These are phyloP conservation scores for Amanita subjunquillea DNA, from an alignment of 768 basidiomycete species.

Conservation along the genomic window DNA sequence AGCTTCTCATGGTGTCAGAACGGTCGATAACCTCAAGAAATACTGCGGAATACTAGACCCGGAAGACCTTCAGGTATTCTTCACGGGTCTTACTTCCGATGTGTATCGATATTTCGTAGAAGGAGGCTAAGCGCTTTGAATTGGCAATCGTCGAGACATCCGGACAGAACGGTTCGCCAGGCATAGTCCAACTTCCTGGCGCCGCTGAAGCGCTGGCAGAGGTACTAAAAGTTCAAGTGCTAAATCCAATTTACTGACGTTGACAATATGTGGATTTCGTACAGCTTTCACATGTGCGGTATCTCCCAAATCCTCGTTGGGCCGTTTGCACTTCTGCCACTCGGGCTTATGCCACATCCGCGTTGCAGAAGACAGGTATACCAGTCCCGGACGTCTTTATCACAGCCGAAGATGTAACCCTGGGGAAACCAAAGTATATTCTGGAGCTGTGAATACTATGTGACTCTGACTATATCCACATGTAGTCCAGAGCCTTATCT, in stretches of 20 bases:
- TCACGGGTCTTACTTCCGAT: not conserved
- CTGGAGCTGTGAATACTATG: not conserved
- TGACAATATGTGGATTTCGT: not conserved
- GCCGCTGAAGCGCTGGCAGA: constrained; percentile 47
- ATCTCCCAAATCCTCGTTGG: constrained; percentile 58
- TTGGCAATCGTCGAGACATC: constrained; percentile 61
- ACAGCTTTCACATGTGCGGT: constrained; percentile 26
- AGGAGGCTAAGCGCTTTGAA: constrained; percentile 73
- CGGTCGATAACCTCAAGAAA: constrained; percentile 66
- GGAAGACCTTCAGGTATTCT: constrained; percentile 53
- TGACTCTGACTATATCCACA: constrained; percentile 16
- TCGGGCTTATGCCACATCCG: constrained; percentile 59
- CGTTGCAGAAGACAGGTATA: constrained; percentile 56
- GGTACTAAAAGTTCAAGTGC: constrained; percentile 20
- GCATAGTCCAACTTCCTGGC: constrained; percentile 69
- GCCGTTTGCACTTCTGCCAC: constrained; percentile 88
- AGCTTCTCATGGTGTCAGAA: constrained; percentile 80
- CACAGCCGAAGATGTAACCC: constrained; percentile 70
- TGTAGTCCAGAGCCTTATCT: constrained; percentile 77
- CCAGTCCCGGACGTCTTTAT: constrained; percentile 68
- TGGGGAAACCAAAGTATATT: constrained; percentile 71
- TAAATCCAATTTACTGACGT: not conserved
- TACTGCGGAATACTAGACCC: constrained; percentile 63
- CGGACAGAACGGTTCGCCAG: constrained; percentile 37
- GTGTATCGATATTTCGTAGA: constrained; percentile 22